A percentile compares a stretch with the other conserved stretches of the same genome.
phyloP scores from a whole-genome alignment of 108 stramenopile genomes.

The Nitzschia inconspicua region DNA sequence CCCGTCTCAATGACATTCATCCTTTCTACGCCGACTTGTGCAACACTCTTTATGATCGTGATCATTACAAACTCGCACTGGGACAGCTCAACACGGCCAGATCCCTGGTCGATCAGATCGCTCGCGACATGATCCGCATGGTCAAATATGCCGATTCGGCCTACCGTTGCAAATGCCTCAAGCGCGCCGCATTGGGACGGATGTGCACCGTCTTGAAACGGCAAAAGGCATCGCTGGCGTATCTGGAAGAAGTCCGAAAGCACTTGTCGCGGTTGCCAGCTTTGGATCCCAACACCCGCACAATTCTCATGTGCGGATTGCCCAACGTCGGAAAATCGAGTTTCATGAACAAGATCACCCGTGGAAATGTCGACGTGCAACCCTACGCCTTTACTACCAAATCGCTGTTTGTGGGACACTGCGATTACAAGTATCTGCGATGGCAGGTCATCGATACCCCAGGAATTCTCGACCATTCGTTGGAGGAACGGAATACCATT shows the following conservation, averaged over 20 bases:
- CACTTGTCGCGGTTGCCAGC: conserved; percentile 97
- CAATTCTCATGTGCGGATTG: conserved; percentile 94
- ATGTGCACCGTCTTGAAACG: conserved; percentile 98
- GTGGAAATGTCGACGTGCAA: conserved; percentile 99
- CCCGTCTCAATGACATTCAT: conserved; percentile 98
- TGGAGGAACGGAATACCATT: conserved; percentile 98
- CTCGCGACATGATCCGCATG: conserved; percentile 96
- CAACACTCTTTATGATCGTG: conserved; percentile 97
- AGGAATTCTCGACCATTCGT: conserved; percentile 95
- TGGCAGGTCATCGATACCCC: conserved; percentile 99
- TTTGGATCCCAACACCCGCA: conserved; percentile 98
- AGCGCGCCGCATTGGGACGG: conserved; percentile 97
- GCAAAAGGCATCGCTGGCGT: conserved; percentile 92
- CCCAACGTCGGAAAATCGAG: conserved; percentile 98
- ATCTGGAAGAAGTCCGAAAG: conserved; percentile 98
- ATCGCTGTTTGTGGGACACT: conserved; percentile 98
- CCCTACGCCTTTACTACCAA: conserved; percentile 99
- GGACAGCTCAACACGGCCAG: conserved; percentile 98
- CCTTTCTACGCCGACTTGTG: conserved; percentile 99
- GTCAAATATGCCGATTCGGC: conserved; percentile 98
- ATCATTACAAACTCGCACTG: conserved; percentile 99
- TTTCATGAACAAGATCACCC: conserved; percentile 99
- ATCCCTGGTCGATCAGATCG: conserved; percentile 85
- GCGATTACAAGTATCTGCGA: conserved; percentile 96
- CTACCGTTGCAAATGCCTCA: conserved; percentile 98